phyloP scores from a whole-genome alignment of 116 monocot species.

The Dioscorea cayenensis region DNA sequence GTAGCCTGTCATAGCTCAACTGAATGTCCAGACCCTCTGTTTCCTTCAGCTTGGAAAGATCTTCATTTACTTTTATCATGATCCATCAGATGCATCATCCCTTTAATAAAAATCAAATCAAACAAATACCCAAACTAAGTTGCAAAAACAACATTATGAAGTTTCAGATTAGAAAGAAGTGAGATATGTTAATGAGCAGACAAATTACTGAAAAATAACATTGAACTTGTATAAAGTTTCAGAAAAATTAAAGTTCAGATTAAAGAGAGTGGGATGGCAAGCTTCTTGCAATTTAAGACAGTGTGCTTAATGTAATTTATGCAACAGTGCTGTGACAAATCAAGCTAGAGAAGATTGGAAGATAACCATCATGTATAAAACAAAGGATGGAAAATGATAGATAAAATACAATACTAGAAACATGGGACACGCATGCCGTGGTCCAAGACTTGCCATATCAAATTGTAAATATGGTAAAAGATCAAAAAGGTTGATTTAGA shows the following conservation, averaged over 20 bases:
- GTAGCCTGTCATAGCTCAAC: slow-evolving; percentile 80
- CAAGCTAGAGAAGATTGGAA: too few relatives aligned
- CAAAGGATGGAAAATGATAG: neutral
- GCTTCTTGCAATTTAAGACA: too few relatives aligned
- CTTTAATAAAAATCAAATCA: slow-evolving; percentile 19
- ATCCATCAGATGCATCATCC: slow-evolving; percentile 93
- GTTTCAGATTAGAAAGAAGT: too few relatives aligned
- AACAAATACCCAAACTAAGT: neutral
- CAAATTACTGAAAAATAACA: too few relatives aligned
- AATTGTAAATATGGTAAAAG: neutral
- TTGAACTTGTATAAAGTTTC: too few relatives aligned
- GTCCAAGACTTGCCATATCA: neutral
- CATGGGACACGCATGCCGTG: neutral
- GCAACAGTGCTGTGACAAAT: too few relatives aligned
- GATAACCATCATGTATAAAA: too few relatives aligned
- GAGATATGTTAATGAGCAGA: too few relatives aligned
- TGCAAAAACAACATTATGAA: neutral
- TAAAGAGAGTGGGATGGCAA: too few relatives aligned
- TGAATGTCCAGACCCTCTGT: slow-evolving; percentile 73
- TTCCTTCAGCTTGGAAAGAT: slow-evolving; percentile 67
- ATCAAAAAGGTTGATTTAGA: too few relatives aligned
- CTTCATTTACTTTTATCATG: slow-evolving; percentile 60
- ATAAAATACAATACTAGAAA: neutral
- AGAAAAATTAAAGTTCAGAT: too few relatives aligned
- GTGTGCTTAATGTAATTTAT: too few relatives aligned